Conservation (phyloP, 768 basidiomycete genomes). For the Multifurca ochricompacta region DNA sequence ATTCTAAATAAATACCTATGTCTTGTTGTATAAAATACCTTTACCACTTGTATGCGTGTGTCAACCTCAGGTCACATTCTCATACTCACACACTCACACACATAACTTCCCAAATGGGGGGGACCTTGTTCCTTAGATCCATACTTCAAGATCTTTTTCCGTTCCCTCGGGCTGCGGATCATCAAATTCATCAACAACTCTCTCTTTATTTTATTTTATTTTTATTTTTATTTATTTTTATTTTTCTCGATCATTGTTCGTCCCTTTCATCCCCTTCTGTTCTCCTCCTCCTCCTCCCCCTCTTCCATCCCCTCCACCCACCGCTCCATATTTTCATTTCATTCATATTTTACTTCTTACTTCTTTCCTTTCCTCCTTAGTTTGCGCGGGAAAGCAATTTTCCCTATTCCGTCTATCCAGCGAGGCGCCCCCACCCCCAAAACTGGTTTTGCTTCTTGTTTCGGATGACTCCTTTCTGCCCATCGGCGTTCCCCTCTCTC, state of each 20-base stretch:
- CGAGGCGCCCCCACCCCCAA: conserved; percentile 2
- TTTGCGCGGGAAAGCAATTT: conserved; percentile 3
- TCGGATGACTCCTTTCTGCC: conserved; percentile 24
- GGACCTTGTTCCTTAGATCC: conserved; percentile 15
- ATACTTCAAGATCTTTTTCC: conserved; percentile 1
- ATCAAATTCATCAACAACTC: conserved; percentile 3
- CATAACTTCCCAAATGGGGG: background rate
- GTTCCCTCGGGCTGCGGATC: conserved; percentile 11
- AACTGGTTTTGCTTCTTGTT: conserved; percentile 1
- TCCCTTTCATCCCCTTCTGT: too few species aligned
- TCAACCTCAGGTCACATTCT: background rate
- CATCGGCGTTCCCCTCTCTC: background rate
- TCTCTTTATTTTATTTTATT: background rate
- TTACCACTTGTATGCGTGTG: background rate
- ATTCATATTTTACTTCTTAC: too few species aligned
- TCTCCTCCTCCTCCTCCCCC: background rate
- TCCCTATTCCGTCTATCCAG: conserved; percentile 5
- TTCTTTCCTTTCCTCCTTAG: background rate
- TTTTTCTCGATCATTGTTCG: background rate
- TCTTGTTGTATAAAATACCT: background rate
- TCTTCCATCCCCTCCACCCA: background rate
- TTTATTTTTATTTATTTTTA: background rate
- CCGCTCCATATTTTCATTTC: background rate
- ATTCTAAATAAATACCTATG: too few species aligned
- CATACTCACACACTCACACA: background rate